phyloP scores from a whole-genome alignment of 257 asterid species.

The Cinchona pubescens region DNA sequence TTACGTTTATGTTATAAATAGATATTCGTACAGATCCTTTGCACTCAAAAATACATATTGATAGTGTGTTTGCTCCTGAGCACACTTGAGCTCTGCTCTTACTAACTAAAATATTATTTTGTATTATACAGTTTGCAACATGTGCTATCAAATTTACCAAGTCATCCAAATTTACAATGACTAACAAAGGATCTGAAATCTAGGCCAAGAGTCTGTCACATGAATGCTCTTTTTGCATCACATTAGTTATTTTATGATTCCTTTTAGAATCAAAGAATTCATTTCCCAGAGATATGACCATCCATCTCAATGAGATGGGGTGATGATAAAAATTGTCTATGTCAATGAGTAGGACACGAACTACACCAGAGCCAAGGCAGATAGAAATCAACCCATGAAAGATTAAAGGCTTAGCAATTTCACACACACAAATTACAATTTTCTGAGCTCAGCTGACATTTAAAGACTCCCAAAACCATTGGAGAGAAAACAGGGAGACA shows the following conservation, averaged over 20 bases:
- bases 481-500: no score
- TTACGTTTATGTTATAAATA: not conserved
- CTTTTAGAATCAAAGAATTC: conserved; percentile 3
- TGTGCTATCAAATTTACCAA: not conserved
- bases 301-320: conserved; percentile 9
- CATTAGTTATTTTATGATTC: not conserved
- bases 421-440: no score
- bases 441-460: no score
- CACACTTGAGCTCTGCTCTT: not conserved
- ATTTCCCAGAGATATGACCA: conserved; percentile 3
- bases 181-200: not conserved
- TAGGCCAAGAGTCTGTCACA: not conserved
- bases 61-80: not conserved
- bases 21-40: not conserved
- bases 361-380: no score
- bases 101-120: not conserved
- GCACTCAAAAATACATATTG: not conserved
- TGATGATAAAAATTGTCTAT: no score
- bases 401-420: no score
- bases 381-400: no score
- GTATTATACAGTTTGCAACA: not conserved
- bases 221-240: not conserved
- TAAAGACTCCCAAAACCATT: no score
- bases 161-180: not conserved
- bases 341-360: no score